Conservation (phyloP, 306 rosid species). For the peach (Prunus persica) region Prunus_persica_NCBIv2 NC_034010.1:20873501-20874000, state of each 20-base stretch:
- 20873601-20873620: slow-evolving; percentile 6
- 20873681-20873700: not conserved
- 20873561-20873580: slow-evolving; percentile 8
- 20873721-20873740: not conserved
- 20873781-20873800: slow-evolving; percentile 4
- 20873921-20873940: slow-evolving; percentile 45
- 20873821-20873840: not conserved
- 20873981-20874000: slow-evolving; percentile 85
- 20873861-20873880: not conserved
- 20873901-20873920: not conserved
- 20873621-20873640: slow-evolving; percentile 5
- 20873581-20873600: slow-evolving; percentile 18
- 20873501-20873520: slow-evolving; percentile 56
- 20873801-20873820: not conserved
- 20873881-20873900: not conserved
- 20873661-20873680: slow-evolving; percentile 8
- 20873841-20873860: not conserved
- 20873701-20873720: slow-evolving; percentile 8
- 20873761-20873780: not conserved
- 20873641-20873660: slow-evolving; percentile 5
- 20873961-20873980: slow-evolving; percentile 77
- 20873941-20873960: slow-evolving; percentile 73
- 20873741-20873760: too few species aligned
- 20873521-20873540: slow-evolving; percentile 71
- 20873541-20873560: slow-evolving; percentile 64